These are phyloP conservation scores for Echinochloa phyllopogon DNA, from an alignment of 176 grass and related monocot species.

Conservation along the genomic window DNA sequence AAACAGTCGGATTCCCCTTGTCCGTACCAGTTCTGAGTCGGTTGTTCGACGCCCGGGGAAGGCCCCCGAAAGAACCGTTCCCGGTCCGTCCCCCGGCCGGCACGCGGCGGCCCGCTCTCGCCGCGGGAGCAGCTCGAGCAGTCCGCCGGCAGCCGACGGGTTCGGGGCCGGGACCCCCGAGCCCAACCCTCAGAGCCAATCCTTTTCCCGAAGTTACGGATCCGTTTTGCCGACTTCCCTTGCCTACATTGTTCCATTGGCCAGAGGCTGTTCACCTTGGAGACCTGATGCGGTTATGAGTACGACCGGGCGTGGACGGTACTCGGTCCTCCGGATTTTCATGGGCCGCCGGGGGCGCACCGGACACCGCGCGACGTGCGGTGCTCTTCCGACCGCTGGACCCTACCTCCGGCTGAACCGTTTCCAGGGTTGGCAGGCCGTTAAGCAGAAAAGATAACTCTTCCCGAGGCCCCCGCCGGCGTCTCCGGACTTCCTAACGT, in stretches of 20 bases:
- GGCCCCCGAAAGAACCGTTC: no score
- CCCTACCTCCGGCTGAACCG: slow-evolving; percentile 75
- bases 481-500: slow-evolving; percentile 75
- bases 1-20: no score
- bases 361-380: slow-evolving; percentile 64
- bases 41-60: no score
- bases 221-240: slow-evolving; percentile 76
- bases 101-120: no score
- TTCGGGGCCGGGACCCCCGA: no score
- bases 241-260: slow-evolving; percentile 67
- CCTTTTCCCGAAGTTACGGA: slow-evolving; percentile 72
- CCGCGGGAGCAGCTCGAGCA: no score
- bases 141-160: no score
- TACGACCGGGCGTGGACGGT: slow-evolving; percentile 40
- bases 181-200: slow-evolving; percentile 69
- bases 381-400: slow-evolving; percentile 68
- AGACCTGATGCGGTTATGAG: slow-evolving; percentile 77
- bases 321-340: slow-evolving; percentile 46
- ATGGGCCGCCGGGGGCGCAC: slow-evolving; percentile 51
- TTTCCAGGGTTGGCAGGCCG: slow-evolving; percentile 77
- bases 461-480: slow-evolving; percentile 70
- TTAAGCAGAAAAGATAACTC: slow-evolving; percentile 92
- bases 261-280: slow-evolving; percentile 56
- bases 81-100: no score
- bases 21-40: no score